phyloP scores from a whole-genome alignment of 1,139 yeast species.

The Magnusiomyces fungicola region DNA sequence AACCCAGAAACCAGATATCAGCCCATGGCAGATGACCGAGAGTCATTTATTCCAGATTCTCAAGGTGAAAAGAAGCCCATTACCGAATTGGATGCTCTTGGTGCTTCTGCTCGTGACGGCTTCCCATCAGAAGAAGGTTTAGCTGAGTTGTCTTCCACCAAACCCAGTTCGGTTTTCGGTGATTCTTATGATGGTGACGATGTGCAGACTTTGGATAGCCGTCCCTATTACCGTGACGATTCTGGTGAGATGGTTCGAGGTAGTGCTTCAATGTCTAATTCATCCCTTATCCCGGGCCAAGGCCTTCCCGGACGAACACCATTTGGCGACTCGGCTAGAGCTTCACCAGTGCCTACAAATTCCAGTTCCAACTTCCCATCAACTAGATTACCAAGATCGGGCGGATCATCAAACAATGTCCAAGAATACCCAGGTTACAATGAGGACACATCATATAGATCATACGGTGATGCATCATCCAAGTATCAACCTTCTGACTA shows the following conservation, averaged over 20 bases:
- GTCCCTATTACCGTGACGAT: neutral
- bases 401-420: conserved; percentile 1
- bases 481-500: too few relatives aligned
- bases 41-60: conserved; percentile 64
- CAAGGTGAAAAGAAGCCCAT: conserved; percentile 44
- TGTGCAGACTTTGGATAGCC: neutral
- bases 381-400: conserved; percentile 1
- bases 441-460: neutral
- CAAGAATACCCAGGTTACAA: neutral
- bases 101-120: conserved; percentile 71
- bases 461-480: too few relatives aligned
- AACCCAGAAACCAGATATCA: conserved; percentile 95
- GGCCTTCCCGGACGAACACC: neutral
- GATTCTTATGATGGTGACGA: neutral
- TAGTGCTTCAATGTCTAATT: neutral
- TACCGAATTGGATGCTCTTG: conserved; percentile 79
- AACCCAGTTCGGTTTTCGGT: neutral
- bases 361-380: conserved; percentile 1
- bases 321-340: neutral
- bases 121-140: neutral
- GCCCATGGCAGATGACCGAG: conserved; percentile 96
- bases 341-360: neutral
- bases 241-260: neutral
- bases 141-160: neutral
- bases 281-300: neutral